Percentiles rank a stretch among this genome's conserved stretches.
phyloP scores from a whole-genome alignment of 495 filamentous ascomycete species.

The Trichodelitschia bisporula region DNA sequence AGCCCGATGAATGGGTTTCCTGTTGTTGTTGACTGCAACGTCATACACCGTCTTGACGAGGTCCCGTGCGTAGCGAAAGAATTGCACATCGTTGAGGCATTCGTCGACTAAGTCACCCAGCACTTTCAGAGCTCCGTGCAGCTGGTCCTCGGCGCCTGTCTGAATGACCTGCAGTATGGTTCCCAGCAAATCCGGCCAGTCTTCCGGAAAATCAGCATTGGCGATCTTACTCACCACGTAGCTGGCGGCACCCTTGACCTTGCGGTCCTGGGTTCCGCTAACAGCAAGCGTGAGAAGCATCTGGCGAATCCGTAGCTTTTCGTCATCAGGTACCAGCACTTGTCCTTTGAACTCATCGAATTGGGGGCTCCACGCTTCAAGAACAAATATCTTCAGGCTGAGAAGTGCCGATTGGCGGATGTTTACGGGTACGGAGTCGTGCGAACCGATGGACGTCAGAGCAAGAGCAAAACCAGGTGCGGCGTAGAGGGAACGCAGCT shows the following conservation, averaged over 20 bases:
- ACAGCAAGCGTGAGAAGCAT: constrained; percentile 53
- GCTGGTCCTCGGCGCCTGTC: constrained; percentile 42
- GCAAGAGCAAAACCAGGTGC: constrained; percentile 50
- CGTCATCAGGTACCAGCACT: constrained; percentile 30
- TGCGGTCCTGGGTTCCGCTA: constrained; percentile 46
- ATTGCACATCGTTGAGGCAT: constrained; percentile 76
- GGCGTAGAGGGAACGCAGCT: constrained; percentile 37
- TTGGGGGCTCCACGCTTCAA: constrained; percentile 46
- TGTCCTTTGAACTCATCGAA: constrained; percentile 47
- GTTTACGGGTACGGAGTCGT: constrained; percentile 39
- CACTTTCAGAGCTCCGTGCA: constrained; percentile 73
- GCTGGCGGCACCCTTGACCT: constrained; percentile 65
- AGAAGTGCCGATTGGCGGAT: constrained; percentile 66
- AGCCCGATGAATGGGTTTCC: constrained; percentile 50
- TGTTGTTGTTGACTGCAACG: constrained; percentile 47
- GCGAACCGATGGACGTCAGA: constrained; percentile 53
- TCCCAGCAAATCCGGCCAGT: constrained; percentile 73
- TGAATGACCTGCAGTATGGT: constrained; percentile 54
- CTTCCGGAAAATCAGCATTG: constrained; percentile 71
- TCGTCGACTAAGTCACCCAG: constrained; percentile 83
- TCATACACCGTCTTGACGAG: constrained; percentile 63
- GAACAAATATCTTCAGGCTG: constrained; percentile 56
- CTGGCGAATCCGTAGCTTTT: constrained; percentile 46
- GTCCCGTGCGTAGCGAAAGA: constrained; percentile 65
- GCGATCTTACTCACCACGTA: constrained; percentile 93